Percentiles rank a stretch among this genome's conserved stretches.
These are phyloP conservation scores for Corchorus olitorius DNA, from an alignment of 345 rosid species.

Conservation along the genomic window DNA sequence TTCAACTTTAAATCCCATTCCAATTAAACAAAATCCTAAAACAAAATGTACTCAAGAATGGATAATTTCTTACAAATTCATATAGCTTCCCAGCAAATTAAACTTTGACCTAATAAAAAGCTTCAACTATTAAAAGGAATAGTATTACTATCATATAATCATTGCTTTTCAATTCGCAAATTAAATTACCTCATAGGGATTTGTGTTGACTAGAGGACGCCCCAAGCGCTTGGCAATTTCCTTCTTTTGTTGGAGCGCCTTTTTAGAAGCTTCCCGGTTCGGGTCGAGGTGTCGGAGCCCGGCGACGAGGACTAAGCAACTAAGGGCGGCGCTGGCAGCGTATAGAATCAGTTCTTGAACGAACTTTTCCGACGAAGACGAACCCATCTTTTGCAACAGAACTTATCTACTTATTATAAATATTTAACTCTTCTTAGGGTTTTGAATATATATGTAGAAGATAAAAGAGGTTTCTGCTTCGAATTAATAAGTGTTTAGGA, in stretches of 20 bases:
- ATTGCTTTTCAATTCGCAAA: background rate
- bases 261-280: constrained; percentile 88
- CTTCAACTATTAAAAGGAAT: background rate
- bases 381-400: constrained; percentile 38
- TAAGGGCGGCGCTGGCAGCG: constrained; percentile 97
- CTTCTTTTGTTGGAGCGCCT: constrained; percentile 88
- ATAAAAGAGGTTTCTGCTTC: background rate
- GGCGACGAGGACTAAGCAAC: constrained; percentile 80
- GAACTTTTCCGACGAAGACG: constrained; percentile 63
- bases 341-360: constrained; percentile 76
- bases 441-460: background rate
- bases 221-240: constrained; percentile 90
- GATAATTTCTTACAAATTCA: background rate
- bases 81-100: background rate
- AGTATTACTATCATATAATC: background rate
- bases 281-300: constrained; percentile 92
- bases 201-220: constrained; percentile 86
- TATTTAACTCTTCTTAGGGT: background rate
- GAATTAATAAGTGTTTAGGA: background rate
- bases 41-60: background rate
- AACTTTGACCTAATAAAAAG: background rate
- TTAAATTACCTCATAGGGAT: constrained; percentile 77
- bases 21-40: background rate
- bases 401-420: background rate
- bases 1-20: background rate